Percentiles rank a stretch among this genome's conserved stretches.
Conservation (phyloP, 768 basidiomycete genomes). For the Neoboletus magnificus region DNA sequence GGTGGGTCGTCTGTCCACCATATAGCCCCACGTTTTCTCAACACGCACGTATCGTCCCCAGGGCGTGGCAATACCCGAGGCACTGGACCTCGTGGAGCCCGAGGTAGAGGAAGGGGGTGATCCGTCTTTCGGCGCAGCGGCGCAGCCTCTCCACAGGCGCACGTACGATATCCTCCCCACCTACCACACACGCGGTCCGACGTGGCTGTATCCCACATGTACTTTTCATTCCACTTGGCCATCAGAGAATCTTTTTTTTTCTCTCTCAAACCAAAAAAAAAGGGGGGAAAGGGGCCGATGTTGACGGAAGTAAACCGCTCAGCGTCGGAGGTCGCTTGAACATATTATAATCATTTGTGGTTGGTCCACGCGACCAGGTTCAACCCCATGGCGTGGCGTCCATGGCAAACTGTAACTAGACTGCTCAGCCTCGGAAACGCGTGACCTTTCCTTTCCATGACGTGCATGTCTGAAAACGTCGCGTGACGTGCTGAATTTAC, state of each 20-base stretch:
- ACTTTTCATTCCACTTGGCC: background rate
- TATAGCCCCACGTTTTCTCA: background rate
- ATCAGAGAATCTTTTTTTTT: background rate
- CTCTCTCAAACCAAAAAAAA: background rate
- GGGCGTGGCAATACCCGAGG: constrained; percentile 30
- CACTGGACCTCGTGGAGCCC: constrained; percentile 25
- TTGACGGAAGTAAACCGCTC: background rate
- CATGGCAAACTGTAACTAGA: background rate
- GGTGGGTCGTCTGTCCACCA: constrained; percentile 24
- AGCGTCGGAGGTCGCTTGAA: background rate
- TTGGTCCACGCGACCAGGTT: background rate
- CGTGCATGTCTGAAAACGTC: background rate
- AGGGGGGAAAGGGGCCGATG: background rate
- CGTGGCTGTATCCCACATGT: background rate
- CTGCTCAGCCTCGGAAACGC: constrained; percentile 1
- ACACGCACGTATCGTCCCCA: background rate
- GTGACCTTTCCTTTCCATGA: background rate
- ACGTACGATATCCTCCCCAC: constrained; percentile 2
- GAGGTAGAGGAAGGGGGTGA: constrained; percentile 35
- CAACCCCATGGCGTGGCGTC: background rate
- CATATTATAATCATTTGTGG: background rate
- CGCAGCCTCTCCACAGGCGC: background rate
- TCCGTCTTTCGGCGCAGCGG: background rate
- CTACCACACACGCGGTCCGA: background rate
- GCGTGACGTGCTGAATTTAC: background rate